A percentile compares a stretch with the other conserved stretches of the same genome.
phyloP scores from a whole-genome alignment of 441 rosid genomes.

The Arabidopsis lyrata region DNA sequence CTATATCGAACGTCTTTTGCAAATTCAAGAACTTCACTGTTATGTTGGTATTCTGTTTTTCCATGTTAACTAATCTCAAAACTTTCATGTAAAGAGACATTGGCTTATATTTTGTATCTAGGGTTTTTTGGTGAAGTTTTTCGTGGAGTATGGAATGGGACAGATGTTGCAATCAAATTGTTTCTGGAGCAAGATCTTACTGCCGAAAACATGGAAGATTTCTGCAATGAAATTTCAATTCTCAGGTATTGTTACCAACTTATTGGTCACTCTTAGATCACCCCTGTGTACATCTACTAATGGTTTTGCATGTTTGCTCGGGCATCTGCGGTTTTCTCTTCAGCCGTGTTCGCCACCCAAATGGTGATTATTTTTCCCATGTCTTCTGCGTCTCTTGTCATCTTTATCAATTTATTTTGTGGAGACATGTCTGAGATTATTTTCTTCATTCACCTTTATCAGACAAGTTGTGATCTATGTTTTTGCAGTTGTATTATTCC shows the following conservation, averaged over 20 bases:
- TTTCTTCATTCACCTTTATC: constrained; percentile 9
- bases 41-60: constrained; percentile 1
- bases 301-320: constrained; percentile 43
- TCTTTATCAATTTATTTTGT: constrained; percentile 12
- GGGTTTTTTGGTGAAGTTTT: constrained; percentile 99
- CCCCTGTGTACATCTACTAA: constrained; percentile 36
- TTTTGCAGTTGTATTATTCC: constrained; percentile 89
- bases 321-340: constrained; percentile 45
- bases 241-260: constrained; percentile 67
- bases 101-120: constrained; percentile 35
- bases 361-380: constrained; percentile 60
- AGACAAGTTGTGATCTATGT: constrained; percentile 21
- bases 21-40: constrained; percentile 16
- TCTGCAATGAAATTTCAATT: constrained; percentile 97
- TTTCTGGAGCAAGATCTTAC: constrained; percentile 98
- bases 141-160: constrained; percentile 98
- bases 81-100: neutral
- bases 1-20: neutral
- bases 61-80: constrained; percentile 9
- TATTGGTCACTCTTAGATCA: constrained; percentile 37
- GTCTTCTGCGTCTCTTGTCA: neutral
- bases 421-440: constrained; percentile 9
- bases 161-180: constrained; percentile 97
- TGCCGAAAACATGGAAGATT: constrained; percentile 99
- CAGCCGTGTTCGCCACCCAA: constrained; percentile 98